These are phyloP conservation scores for Zymoseptoria passerinii DNA, from an alignment of 2,329 filamentous ascomycete genomes.

Conservation along the genomic window DNA sequence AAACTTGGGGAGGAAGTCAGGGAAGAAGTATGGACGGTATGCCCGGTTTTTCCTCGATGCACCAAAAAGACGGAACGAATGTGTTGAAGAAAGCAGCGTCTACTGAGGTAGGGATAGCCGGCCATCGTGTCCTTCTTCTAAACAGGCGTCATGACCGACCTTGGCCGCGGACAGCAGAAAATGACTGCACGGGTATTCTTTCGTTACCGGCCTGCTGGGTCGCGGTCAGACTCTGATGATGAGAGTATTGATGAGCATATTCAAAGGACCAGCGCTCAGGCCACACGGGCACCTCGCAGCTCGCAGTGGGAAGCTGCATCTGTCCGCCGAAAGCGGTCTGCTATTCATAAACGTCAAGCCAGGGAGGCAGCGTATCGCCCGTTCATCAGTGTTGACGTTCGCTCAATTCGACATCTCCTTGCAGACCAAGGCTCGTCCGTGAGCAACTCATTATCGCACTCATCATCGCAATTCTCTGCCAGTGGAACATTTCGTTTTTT, in stretches of 20 bases:
- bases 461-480: background rate
- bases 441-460: too few species aligned
- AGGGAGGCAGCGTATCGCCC: conserved; percentile 15
- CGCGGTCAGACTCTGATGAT: conserved; percentile 33
- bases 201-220: conserved; percentile 32
- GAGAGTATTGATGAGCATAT: conserved; percentile 32
- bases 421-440: background rate
- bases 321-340: conserved; percentile 32
- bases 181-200: conserved; percentile 19
- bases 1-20: conserved; percentile 8
- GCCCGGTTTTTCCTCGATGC: conserved; percentile 10
- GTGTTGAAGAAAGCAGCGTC: conserved; percentile 19
- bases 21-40: conserved; percentile 13
- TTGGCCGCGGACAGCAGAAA: conserved; percentile 21
- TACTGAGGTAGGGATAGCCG: conserved; percentile 24
- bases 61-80: conserved; percentile 15
- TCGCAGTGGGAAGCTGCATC: conserved; percentile 42
- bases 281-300: conserved; percentile 31
- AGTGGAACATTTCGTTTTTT: background rate
- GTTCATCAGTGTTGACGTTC: background rate
- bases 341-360: conserved; percentile 28
- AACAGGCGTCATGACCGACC: conserved; percentile 23
- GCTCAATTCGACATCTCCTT: background rate
- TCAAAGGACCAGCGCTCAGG: conserved; percentile 33
- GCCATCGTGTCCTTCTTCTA: conserved; percentile 20